phyloP scores from a whole-genome alignment of 768 basidiomycete species.

The Mycena olivaceomarginata region DNA sequence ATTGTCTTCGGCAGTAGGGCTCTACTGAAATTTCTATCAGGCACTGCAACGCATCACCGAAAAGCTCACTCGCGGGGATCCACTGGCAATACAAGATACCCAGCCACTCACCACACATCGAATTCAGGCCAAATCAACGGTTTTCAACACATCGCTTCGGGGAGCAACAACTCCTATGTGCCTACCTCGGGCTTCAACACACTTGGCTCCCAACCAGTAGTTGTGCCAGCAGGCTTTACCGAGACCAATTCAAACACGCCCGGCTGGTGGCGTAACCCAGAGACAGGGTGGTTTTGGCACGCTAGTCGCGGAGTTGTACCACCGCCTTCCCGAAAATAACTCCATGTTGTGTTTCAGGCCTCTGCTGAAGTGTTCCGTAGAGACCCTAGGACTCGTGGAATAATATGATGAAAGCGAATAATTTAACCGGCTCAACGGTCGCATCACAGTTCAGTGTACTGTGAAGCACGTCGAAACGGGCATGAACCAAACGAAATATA shows the following conservation, averaged over 20 bases:
- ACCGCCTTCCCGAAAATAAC: constrained; percentile 5
- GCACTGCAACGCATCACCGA: not conserved
- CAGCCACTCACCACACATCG: not conserved
- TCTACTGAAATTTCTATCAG: not conserved
- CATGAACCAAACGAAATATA: too few species aligned
- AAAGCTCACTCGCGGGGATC: not conserved
- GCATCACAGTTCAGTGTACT: too few species aligned
- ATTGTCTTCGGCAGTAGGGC: not conserved
- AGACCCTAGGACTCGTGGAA: too few species aligned
- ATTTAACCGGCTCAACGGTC: too few species aligned
- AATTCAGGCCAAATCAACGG: not conserved
- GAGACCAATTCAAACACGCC: constrained; percentile 20
- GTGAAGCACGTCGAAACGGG: too few species aligned
- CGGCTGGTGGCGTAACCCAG: constrained; percentile 38
- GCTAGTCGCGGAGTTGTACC: constrained; percentile 26
- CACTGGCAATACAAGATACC: not conserved
- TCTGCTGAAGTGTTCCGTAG: too few species aligned
- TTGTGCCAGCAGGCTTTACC: constrained; percentile 36
- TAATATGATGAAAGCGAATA: too few species aligned
- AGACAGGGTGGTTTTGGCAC: constrained; percentile 39
- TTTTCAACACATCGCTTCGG: not conserved
- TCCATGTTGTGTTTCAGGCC: not conserved
- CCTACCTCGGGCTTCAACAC: not conserved
- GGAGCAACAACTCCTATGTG: too few species aligned
- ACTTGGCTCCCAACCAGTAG: constrained; percentile 29